A percentile compares a stretch with the other conserved stretches of the same genome.
phyloP scores from a whole-genome alignment of 192 early-diverging fungal species.

The Dissophora ornata region DNA sequence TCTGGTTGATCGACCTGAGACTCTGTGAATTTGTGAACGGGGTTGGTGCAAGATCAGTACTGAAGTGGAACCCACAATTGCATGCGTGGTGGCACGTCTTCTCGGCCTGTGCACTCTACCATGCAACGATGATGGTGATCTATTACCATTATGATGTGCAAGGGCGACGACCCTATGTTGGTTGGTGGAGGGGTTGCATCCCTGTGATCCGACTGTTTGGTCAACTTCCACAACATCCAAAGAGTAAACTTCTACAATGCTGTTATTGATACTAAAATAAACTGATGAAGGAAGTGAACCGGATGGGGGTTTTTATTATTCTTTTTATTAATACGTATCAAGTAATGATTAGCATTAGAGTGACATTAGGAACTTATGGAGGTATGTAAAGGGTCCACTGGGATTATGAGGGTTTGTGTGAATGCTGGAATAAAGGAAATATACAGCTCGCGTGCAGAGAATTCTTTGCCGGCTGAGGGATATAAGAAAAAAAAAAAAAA shows the following conservation, averaged over 20 bases:
- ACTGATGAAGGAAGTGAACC: too few species aligned
- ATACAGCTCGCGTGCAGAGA: conserved; percentile 3
- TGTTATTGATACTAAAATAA: too few species aligned
- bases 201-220: conserved; percentile 21
- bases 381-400: too few species aligned
- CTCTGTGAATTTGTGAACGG: conserved; percentile 46
- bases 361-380: too few species aligned
- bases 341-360: too few species aligned
- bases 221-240: neutral
- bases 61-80: conserved; percentile 62
- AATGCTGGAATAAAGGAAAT: too few species aligned
- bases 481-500: neutral
- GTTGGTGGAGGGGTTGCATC: conserved; percentile 8
- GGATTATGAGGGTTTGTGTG: too few species aligned
- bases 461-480: neutral
- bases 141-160: conserved; percentile 28
- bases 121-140: conserved; percentile 25
- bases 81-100: conserved; percentile 76
- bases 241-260: neutral
- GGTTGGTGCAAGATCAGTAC: conserved; percentile 6
- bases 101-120: conserved; percentile 27
- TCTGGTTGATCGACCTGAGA: conserved; percentile 47
- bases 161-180: conserved; percentile 13
- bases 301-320: too few species aligned
- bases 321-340: too few species aligned